phyloP scores from a whole-genome alignment of 805 yeast species.

The Hanseniaspora vineae region DNA sequence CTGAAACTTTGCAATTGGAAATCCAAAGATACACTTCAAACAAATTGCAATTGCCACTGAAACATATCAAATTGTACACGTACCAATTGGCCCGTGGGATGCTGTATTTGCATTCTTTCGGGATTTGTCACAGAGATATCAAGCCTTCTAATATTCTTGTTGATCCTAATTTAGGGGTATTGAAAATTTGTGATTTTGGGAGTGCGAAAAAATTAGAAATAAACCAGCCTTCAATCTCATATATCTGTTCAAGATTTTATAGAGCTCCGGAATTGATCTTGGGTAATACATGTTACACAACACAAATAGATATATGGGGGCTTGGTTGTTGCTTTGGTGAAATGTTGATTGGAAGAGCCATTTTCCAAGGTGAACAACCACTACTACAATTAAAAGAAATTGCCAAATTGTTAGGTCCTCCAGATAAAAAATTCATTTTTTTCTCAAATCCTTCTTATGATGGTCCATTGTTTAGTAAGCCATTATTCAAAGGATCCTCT shows the following conservation, averaged over 20 bases:
- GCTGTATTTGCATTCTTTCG: conserved; percentile 69
- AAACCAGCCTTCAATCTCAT: conserved; percentile 80
- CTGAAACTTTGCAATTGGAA: conserved; percentile 67
- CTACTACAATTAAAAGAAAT: conserved; percentile 81
- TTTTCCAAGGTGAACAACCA: conserved; percentile 92
- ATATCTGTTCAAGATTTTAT: conserved; percentile 91
- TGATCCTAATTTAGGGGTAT: conserved; percentile 50
- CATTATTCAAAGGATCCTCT: conserved; percentile 44
- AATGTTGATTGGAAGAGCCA: conserved; percentile 80
- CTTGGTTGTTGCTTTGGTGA: conserved; percentile 94
- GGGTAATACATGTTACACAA: conserved; percentile 77
- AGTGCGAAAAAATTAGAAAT: conserved; percentile 69
- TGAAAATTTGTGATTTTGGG: conserved; percentile 79
- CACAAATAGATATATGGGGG: conserved; percentile 96
- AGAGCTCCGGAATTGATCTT: conserved; percentile 93
- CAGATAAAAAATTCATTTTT: conserved; percentile 56
- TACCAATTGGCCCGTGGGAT: conserved; percentile 75
- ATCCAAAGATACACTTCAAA: conserved; percentile 54
- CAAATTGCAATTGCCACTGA: conserved; percentile 50
- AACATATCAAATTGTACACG: conserved; percentile 64
- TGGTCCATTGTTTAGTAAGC: conserved; percentile 61
- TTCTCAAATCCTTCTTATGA: conserved; percentile 63
- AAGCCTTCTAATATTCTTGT: conserved; percentile 74
- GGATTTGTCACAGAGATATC: conserved; percentile 73
- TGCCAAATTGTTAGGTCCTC: conserved; percentile 83